A percentile compares a stretch with the other conserved stretches of the same genome.
Evolutionary conservation across 2,329 filamentous ascomycete genomes (phyloP).

Genomic region (Sporothrix dimorphospora): DNA sequence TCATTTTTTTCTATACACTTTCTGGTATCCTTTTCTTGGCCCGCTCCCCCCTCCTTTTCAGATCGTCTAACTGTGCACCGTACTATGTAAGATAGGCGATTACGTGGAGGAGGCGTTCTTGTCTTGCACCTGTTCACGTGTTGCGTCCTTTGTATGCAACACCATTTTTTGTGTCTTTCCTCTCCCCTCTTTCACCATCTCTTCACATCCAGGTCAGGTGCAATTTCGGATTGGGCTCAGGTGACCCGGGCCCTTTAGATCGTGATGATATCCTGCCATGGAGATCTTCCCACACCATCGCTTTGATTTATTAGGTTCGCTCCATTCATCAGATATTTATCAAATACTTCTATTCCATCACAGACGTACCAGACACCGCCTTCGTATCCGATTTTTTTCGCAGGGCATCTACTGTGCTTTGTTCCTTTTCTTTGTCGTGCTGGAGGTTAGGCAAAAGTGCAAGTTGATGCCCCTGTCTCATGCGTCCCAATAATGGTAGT

Average conservation of each 20-base stretch:
- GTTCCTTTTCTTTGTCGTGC: background rate
- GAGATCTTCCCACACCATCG: background rate
- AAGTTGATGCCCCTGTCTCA: background rate
- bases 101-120: background rate
- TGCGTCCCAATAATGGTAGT: background rate
- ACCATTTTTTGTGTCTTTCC: background rate
- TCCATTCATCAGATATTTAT: background rate
- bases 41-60: background rate
- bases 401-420: background rate
- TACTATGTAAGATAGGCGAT: conserved; percentile 14
- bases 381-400: background rate
- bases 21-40: background rate
- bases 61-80: background rate
- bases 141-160: background rate
- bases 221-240: background rate
- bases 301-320: background rate
- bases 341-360: background rate
- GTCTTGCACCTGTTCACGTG: conserved; percentile 7
- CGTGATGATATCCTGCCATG: background rate
- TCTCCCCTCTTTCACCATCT: background rate
- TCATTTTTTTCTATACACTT: background rate
- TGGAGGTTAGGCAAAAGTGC: background rate
- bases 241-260: background rate
- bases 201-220: conserved; percentile 1
- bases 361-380: background rate